A percentile compares a stretch with the other conserved stretches of the same genome.
phyloP scores from a whole-genome alignment of 1,284 basidiomycete species.

The Trichosporon sp. region DNA sequence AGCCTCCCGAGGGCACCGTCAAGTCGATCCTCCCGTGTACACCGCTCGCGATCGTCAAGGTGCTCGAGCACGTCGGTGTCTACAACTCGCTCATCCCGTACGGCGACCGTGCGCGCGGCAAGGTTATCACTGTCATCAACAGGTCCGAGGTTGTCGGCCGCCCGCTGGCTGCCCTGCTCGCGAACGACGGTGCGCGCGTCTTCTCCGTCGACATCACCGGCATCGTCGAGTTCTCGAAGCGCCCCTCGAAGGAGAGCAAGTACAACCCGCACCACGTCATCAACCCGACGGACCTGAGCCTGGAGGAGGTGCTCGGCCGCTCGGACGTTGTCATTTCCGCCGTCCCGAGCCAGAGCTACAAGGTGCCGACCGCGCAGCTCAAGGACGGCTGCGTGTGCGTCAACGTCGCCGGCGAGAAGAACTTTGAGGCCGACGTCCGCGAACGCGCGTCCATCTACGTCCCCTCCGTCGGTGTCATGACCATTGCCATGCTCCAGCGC shows the following conservation, averaged over 20 bases:
- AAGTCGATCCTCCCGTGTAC: slow-evolving; percentile 87
- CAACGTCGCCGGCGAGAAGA: slow-evolving; percentile 93
- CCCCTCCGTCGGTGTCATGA: slow-evolving; percentile 92
- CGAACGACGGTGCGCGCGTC: slow-evolving; percentile 89
- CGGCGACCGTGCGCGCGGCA: slow-evolving; percentile 78
- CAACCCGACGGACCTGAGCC: slow-evolving; percentile 60
- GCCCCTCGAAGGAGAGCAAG: slow-evolving; percentile 55
- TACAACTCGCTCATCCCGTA: slow-evolving; percentile 90
- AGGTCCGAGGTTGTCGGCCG: slow-evolving; percentile 78
- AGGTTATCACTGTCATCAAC: slow-evolving; percentile 35
- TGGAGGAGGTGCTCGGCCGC: slow-evolving; percentile 71
- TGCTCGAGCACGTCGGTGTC: slow-evolving; percentile 80
- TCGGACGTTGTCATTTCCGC: slow-evolving; percentile 90
- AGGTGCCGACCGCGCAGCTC: slow-evolving; percentile 79
- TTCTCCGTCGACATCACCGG: slow-evolving; percentile 84
- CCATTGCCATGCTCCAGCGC: slow-evolving; percentile 91
- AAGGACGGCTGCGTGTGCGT: slow-evolving; percentile 91
- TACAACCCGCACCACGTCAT: slow-evolving; percentile 82
- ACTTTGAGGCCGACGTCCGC: slow-evolving; percentile 88
- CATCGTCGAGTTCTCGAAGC: slow-evolving; percentile 75
- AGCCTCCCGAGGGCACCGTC: slow-evolving; percentile 58
- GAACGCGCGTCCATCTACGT: slow-evolving; percentile 89
- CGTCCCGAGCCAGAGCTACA: slow-evolving; percentile 80
- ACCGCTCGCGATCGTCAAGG: slow-evolving; percentile 92
- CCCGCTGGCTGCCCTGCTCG: slow-evolving; percentile 80